Conservation (phyloP, 805 yeast species). For the Komagataella populi region DNA sequence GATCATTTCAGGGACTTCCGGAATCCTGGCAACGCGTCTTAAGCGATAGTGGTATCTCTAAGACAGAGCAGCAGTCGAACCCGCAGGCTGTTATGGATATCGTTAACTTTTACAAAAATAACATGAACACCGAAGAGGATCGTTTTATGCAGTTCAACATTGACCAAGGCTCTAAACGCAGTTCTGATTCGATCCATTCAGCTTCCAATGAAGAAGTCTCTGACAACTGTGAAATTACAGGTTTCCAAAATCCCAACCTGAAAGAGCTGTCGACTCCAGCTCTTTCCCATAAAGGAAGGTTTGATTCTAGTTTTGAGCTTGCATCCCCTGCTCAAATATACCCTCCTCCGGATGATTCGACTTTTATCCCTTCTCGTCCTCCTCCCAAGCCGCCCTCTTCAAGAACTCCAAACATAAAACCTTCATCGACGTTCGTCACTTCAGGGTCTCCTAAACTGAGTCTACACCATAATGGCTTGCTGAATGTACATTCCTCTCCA, state of each 20-base stretch:
- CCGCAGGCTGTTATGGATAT: slow-evolving; percentile 92
- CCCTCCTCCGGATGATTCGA: not conserved
- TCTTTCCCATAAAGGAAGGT: not conserved
- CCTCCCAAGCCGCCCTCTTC: slow-evolving; percentile 43
- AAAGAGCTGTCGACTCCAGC: not conserved
- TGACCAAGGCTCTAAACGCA: slow-evolving; percentile 1
- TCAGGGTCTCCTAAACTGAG: not conserved
- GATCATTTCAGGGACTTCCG: slow-evolving; percentile 86
- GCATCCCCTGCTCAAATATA: not conserved
- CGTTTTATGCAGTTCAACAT: slow-evolving; percentile 3
- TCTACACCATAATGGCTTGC: not conserved
- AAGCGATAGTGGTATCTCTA: slow-evolving; percentile 76
- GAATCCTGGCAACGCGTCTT: slow-evolving; percentile 82
- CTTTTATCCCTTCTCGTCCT: slow-evolving; percentile 51
- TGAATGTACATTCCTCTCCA: slow-evolving; percentile 2
- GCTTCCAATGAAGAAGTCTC: slow-evolving; percentile 10
- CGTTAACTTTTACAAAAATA: slow-evolving; percentile 69
- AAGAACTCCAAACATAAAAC: slow-evolving; percentile 1
- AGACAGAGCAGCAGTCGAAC: slow-evolving; percentile 77
- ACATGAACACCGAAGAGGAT: slow-evolving; percentile 18
- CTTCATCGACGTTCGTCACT: slow-evolving; percentile 5
- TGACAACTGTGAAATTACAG: not conserved
- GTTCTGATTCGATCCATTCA: slow-evolving; percentile 15
- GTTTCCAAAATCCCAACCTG: not conserved
- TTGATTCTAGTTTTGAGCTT: not conserved